phyloP scores from a whole-genome alignment of 495 filamentous ascomycete species.

The Annulohypoxylon bovei region DNA sequence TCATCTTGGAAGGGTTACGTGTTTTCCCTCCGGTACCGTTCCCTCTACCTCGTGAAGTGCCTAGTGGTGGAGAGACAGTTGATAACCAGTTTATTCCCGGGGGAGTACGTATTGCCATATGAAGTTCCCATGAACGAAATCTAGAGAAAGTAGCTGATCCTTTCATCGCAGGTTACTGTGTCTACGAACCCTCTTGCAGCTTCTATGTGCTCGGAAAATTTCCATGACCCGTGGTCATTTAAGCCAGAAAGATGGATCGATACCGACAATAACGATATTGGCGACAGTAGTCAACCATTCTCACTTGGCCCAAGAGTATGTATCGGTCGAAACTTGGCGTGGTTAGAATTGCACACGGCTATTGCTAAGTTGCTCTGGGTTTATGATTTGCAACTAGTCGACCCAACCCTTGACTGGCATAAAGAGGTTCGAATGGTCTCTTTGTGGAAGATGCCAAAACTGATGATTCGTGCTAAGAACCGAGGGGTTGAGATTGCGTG shows the following conservation, averaged over 20 bases:
- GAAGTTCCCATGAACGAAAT: neutral
- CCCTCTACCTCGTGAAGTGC: slow-evolving; percentile 43
- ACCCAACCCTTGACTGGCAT: slow-evolving; percentile 43
- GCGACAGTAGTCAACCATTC: slow-evolving; percentile 46
- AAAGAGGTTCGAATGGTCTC: slow-evolving; percentile 27
- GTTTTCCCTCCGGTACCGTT: slow-evolving; percentile 45
- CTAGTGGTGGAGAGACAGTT: slow-evolving; percentile 44
- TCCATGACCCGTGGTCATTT: slow-evolving; percentile 46
- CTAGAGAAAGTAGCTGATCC: neutral
- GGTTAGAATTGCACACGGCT: slow-evolving; percentile 47
- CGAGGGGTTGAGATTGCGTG: slow-evolving; percentile 24
- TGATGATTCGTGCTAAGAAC: slow-evolving; percentile 39
- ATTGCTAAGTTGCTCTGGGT: slow-evolving; percentile 46
- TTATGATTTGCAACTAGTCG: slow-evolving; percentile 45
- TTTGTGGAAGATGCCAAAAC: slow-evolving; percentile 45
- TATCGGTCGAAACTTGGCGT: slow-evolving; percentile 46
- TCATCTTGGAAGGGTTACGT: slow-evolving; percentile 57
- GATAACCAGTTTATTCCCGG: slow-evolving; percentile 48
- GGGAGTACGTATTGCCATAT: slow-evolving; percentile 46
- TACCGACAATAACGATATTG: slow-evolving; percentile 30
- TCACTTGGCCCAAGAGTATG: slow-evolving; percentile 43
- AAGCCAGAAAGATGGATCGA: slow-evolving; percentile 53
- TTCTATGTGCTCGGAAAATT: slow-evolving; percentile 45
- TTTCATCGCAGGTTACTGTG: slow-evolving; percentile 46
- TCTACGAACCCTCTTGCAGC: slow-evolving; percentile 48